Evolutionary conservation across 129 eudicot genomes (phyloP).

Genomic region (Erigeron canadensis): DNA sequence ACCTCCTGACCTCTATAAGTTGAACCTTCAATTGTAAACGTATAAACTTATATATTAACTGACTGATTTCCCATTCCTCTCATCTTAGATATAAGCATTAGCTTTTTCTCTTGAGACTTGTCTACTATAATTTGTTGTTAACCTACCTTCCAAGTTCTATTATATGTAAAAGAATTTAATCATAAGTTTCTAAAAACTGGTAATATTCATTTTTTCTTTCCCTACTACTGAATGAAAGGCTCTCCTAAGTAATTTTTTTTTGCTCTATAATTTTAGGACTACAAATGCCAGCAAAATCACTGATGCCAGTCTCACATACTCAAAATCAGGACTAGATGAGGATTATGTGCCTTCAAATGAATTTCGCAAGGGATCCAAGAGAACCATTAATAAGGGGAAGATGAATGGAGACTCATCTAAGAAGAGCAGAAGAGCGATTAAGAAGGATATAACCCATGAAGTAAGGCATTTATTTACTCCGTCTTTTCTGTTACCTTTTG

Average conservation of each 20-base stretch:
- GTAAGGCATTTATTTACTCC: conserved; percentile 24
- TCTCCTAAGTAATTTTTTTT: neutral
- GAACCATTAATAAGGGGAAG: conserved; percentile 23
- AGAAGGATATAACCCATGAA: conserved; percentile 25
- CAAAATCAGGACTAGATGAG: conserved; percentile 25
- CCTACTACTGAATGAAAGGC: neutral
- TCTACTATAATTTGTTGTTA: neutral
- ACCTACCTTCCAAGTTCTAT: neutral
- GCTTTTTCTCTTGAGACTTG: neutral
- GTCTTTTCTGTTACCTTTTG: neutral
- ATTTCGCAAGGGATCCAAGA: conserved; percentile 22
- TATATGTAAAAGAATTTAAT: neutral
- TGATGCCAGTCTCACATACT: conserved; percentile 24
- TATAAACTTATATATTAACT: too few species aligned
- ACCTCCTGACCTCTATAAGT: too few species aligned
- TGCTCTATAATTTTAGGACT: conserved; percentile 19
- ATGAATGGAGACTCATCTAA: conserved; percentile 16
- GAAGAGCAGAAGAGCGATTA: conserved; percentile 38
- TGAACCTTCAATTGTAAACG: too few species aligned
- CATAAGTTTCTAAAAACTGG: conserved; percentile 5
- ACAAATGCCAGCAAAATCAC: conserved; percentile 23
- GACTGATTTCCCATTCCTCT: too few species aligned
- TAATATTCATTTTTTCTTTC: conserved; percentile 10
- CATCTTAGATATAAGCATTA: too few species aligned
- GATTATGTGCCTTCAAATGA: conserved; percentile 41